Evolutionary conservation across 1,139 yeast species (phyloP).

Genomic region (Ogataea hybrid): DNA sequence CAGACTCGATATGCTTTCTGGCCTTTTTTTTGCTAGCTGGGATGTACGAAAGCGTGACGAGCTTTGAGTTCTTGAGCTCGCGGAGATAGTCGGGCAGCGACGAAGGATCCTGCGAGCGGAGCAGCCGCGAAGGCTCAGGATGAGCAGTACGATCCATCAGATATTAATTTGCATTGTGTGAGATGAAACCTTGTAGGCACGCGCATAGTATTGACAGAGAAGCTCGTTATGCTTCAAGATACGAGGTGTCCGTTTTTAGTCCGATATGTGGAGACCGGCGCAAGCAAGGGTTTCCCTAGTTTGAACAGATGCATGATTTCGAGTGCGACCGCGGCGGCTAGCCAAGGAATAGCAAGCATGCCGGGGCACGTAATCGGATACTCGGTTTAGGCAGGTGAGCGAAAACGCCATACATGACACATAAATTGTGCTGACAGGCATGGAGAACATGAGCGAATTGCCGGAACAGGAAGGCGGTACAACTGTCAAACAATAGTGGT

Average conservation of each 20-base stretch:
- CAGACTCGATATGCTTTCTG: conserved; percentile 1
- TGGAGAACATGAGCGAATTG: neutral
- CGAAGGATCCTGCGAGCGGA: conserved; percentile 21
- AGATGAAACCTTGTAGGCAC: neutral
- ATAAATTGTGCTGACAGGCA: neutral
- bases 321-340: neutral
- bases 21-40: conserved; percentile 12
- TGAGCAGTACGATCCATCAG: conserved; percentile 1
- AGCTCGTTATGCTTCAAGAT: too few relatives aligned
- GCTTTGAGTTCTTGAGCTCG: conserved; percentile 20
- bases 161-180: neutral
- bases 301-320: neutral
- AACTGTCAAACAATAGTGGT: conserved; percentile 1
- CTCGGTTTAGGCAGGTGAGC: neutral
- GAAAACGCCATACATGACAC: neutral
- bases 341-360: neutral
- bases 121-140: conserved; percentile 10
- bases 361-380: neutral
- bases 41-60: conserved; percentile 24
- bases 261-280: neutral
- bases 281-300: neutral
- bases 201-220: neutral
- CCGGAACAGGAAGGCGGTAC: conserved; percentile 1
- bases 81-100: conserved; percentile 19
- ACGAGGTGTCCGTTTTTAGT: too few relatives aligned